These are phyloP conservation scores for Colletotrichum aenigma DNA, from an alignment of 2,329 filamentous ascomycete species.

Conservation along the genomic window DNA sequence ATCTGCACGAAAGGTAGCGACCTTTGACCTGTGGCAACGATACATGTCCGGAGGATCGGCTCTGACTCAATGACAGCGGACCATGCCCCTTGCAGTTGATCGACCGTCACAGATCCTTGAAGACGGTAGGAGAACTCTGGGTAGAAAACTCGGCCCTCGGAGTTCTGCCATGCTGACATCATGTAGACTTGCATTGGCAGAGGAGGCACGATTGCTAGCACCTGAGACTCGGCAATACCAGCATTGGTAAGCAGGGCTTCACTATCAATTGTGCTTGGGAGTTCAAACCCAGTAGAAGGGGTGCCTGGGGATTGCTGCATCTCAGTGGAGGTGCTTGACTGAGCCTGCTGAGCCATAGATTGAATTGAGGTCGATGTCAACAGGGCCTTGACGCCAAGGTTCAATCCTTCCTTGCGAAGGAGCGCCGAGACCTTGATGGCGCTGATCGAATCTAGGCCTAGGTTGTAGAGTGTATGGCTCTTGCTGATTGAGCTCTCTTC, in stretches of 20 bases:
- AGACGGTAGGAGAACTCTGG: slow-evolving; percentile 71
- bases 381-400: slow-evolving; percentile 73
- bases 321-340: slow-evolving; percentile 31
- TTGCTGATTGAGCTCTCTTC: slow-evolving; percentile 60
- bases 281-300: background rate
- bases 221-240: slow-evolving; percentile 44
- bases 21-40: slow-evolving; percentile 55
- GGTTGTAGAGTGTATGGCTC: slow-evolving; percentile 74
- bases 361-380: slow-evolving; percentile 67
- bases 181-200: slow-evolving; percentile 83
- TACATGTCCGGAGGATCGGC: slow-evolving; percentile 72
- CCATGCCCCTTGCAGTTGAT: slow-evolving; percentile 65
- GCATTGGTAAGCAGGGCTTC: slow-evolving; percentile 38
- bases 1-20: slow-evolving; percentile 67
- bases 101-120: slow-evolving; percentile 36
- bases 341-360: slow-evolving; percentile 52
- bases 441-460: slow-evolving; percentile 91
- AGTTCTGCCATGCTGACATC: slow-evolving; percentile 76
- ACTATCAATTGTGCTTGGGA: slow-evolving; percentile 35
- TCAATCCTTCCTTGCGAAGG: slow-evolving; percentile 66
- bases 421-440: slow-evolving; percentile 82
- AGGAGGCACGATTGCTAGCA: slow-evolving; percentile 68
- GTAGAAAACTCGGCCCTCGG: slow-evolving; percentile 71
- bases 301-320: background rate
- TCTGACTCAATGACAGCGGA: slow-evolving; percentile 54